Evolutionary conservation across 192 early-diverging fungal species (phyloP), one percentile per base, ranked within the genome.

Genomic region (Bifiguratus adelaidae): DNA sequence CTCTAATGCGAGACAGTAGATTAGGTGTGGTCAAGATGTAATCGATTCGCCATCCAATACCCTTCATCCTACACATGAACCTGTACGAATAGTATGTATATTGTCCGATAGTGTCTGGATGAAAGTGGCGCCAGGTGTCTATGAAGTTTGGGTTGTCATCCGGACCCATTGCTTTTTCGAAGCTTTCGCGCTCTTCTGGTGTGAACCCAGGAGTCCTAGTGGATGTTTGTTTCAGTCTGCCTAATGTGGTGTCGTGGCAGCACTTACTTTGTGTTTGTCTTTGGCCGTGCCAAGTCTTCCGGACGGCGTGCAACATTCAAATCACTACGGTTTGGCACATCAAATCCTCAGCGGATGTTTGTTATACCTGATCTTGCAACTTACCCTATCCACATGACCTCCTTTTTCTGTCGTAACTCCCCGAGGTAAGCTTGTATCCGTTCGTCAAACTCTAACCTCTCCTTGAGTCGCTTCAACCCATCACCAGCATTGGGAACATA

Each of bases 401-500:
- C 79, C 51, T 86, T 87, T 15, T 70, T 71, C 33, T 58, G 47
- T 44, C 86, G 82, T 13, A 94, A 63, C 7, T 65, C 53, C n/a
- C 62, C 44, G 18, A 94, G 53, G 56, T 85, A 80, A 48, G 62
- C 63, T 41, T 77, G 69, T 73, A 94, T 81, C 25, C 56, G 50
- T 12, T 38, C 44, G 52, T 82, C 76, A 71, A 80, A 89, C 18
- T 74, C 55, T 33, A 73, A 68, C 29, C 84, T 74, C 42, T 74
- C 70, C 27, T 61, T 72, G 33, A 94, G 68, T 19, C 81, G 63
- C 25, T 78, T 76, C 2, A 94, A 67, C 43, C 79, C 78, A 22
- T 74, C 65, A 9, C 85, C 85, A 0, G 91, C 81, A 46, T 91
- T 94, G 26, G 83, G 84, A 11, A 91, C 76, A 61, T 94, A 91